These are phyloP conservation scores for Sclerotinia glacialis DNA, from an alignment of 2,329 filamentous ascomycete genomes.

Conservation along the genomic window DNA sequence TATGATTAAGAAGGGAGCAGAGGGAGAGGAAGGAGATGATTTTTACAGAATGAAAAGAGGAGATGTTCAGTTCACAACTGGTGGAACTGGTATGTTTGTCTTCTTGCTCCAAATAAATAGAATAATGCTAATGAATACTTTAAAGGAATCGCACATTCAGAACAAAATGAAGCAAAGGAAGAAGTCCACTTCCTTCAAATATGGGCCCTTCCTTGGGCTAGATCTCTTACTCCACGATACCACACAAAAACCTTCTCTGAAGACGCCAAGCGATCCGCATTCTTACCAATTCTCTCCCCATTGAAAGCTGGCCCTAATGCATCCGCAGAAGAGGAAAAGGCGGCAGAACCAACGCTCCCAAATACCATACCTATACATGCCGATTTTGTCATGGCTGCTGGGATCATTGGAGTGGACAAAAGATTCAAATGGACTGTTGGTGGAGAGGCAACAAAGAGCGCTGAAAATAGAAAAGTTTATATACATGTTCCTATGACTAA, in stretches of 20 bases:
- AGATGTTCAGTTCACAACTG: slow-evolving; percentile 87
- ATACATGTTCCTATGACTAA: slow-evolving; percentile 79
- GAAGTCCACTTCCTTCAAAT: slow-evolving; percentile 86
- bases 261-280: slow-evolving; percentile 65
- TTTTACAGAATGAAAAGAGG: slow-evolving; percentile 72
- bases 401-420: slow-evolving; percentile 63
- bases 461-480: slow-evolving; percentile 68
- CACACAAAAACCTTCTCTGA: slow-evolving; percentile 73
- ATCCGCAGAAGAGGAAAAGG: slow-evolving; percentile 59
- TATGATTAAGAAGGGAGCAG: slow-evolving; percentile 69
- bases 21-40: slow-evolving; percentile 53
- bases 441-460: slow-evolving; percentile 48
- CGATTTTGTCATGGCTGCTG: slow-evolving; percentile 79
- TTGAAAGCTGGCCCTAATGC: slow-evolving; percentile 65
- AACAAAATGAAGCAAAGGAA: slow-evolving; percentile 71
- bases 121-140: slow-evolving; percentile 25
- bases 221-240: slow-evolving; percentile 70
- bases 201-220: slow-evolving; percentile 77
- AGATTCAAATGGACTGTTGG: slow-evolving; percentile 73
- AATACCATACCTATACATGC: slow-evolving; percentile 80
- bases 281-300: slow-evolving; percentile 74
- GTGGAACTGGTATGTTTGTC: slow-evolving; percentile 61
- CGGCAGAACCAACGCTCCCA: slow-evolving; percentile 57
- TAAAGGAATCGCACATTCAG: slow-evolving; percentile 69
- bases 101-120: neutral